Percentiles rank a stretch among this genome's conserved stretches.
Evolutionary conservation across 2,329 filamentous ascomycete genomes (phyloP).

Genomic region (Myriangium duriaei): DNA sequence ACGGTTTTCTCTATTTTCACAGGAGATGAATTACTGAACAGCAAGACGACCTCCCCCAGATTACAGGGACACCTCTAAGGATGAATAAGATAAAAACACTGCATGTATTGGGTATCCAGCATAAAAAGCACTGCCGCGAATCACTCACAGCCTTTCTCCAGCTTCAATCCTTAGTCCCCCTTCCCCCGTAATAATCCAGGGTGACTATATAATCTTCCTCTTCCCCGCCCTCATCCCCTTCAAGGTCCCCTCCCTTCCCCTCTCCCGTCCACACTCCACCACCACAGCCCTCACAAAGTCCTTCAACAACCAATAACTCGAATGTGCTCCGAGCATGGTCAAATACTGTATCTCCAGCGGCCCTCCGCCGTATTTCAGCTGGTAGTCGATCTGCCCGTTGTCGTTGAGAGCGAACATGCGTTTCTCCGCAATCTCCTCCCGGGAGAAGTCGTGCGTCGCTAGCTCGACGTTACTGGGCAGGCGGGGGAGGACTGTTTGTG

Average conservation of each 20-base stretch:
- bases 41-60: too few relatives aligned
- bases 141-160: too few relatives aligned
- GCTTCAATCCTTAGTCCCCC: too few relatives aligned
- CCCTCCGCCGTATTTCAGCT: constrained; percentile 68
- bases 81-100: too few relatives aligned
- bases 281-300: constrained; percentile 90
- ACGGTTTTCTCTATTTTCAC: too few relatives aligned
- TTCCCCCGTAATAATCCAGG: too few relatives aligned
- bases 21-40: too few relatives aligned
- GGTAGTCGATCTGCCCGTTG: constrained; percentile 92
- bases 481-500: constrained; percentile 20
- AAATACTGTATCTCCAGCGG: constrained; percentile 90
- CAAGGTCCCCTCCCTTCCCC: constrained; percentile 50
- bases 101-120: too few relatives aligned
- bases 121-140: too few relatives aligned
- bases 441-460: constrained; percentile 87
- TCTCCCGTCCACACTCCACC: constrained; percentile 66
- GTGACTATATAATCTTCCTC: constrained; percentile 27
- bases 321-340: constrained; percentile 93
- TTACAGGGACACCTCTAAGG: too few relatives aligned
- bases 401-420: constrained; percentile 83
- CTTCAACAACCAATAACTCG: constrained; percentile 77
- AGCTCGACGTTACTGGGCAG: constrained; percentile 58
- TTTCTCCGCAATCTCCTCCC: constrained; percentile 84
- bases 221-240: constrained; percentile 43